phyloP scores from a whole-genome alignment of 805 yeast genomes.

The Wickerhamomyces rabaulensis region DNA sequence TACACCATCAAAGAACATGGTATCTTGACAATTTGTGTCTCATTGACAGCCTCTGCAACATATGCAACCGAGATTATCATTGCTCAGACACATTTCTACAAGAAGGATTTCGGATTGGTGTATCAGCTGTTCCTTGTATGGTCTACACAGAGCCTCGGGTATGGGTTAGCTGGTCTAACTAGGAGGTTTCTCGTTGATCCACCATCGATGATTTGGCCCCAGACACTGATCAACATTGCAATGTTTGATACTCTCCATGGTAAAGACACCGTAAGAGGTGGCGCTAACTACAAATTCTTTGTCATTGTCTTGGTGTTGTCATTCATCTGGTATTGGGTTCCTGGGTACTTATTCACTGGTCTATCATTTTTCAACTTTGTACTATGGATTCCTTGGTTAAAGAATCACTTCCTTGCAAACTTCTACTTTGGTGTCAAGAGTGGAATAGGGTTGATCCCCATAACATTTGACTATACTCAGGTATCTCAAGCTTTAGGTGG shows the following conservation, averaged over 20 bases:
- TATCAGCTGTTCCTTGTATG: slow-evolving; percentile 41
- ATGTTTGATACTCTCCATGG: slow-evolving; percentile 45
- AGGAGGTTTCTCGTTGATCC: slow-evolving; percentile 58
- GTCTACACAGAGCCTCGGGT: slow-evolving; percentile 61
- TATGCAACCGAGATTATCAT: slow-evolving; percentile 54
- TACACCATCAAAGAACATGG: slow-evolving; percentile 60
- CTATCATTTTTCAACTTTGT: slow-evolving; percentile 44
- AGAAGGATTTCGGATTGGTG: slow-evolving; percentile 43
- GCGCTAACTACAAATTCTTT: slow-evolving; percentile 44
- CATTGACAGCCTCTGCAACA: slow-evolving; percentile 43
- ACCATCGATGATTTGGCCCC: slow-evolving; percentile 68
- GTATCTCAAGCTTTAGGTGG: slow-evolving; percentile 37
- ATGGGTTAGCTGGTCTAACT: slow-evolving; percentile 60
- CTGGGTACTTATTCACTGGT: slow-evolving; percentile 45
- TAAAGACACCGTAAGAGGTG: slow-evolving; percentile 24
- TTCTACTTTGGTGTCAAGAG: slow-evolving; percentile 55
- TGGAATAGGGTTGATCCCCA: slow-evolving; percentile 51
- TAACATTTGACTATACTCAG: slow-evolving; percentile 55
- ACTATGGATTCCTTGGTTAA: slow-evolving; percentile 44
- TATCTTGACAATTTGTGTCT: slow-evolving; percentile 48
- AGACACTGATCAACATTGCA: slow-evolving; percentile 55
- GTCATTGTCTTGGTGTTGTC: slow-evolving; percentile 32
- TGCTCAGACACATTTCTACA: slow-evolving; percentile 46
- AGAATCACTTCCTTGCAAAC: slow-evolving; percentile 50
- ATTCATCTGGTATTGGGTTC: slow-evolving; percentile 59